Base-by-base conservation (phyloP, 2,329 filamentous ascomycete genomes). In the Mycosphaerella arachidis region DNA sequence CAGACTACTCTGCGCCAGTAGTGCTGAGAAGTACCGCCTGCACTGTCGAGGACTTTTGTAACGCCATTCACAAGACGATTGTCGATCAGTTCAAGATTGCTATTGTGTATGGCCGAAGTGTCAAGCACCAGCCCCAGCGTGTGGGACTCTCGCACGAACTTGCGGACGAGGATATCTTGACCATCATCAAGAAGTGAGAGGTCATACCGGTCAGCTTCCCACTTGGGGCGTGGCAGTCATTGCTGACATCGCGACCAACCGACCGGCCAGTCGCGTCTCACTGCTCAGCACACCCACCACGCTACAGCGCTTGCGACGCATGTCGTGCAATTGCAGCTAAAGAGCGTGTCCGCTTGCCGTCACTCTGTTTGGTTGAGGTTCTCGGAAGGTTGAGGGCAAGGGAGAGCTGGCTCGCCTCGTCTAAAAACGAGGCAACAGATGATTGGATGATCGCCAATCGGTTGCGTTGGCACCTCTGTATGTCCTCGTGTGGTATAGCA, bases 1-100 rank as follows among this genome's bases (percentile, higher is more conserved):
- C 94, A 16, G 94, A 99, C 77, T 99, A 99, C 78, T 86, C 87
- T 60, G 81, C 89, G 55, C 94, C 94, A 54, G 94, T 99, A 40
- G 94, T 99, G 70, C 81, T 99, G 67, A 87, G 90, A 70, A 84
- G 89, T 65, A 86, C 82, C 55, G 88, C 87, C 67, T 95, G 89
- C 75, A 97, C 92, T 1, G 87, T 99, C 48, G 94, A 99, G 78
- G 94, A 97, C 74, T 99, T 99, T 77, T 99, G 94, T 79, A 96
- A 97, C 78, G 85, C 91, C 67, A 99, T 99, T 74, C 94, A 99
- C 79, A 91, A 94, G 75, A 95, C 86, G 58, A 97, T 99, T 73
- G 84, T 94, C 58, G 94, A 99, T 70, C 88, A 96, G 69, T 99
- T 99, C 83, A 95, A 93, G 78, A 86, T 88, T 63, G 94, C 94